Evolutionary conservation across 2,329 filamentous ascomycete genomes (phyloP).

Genomic region (Trichoderma lentiforme): DNA sequence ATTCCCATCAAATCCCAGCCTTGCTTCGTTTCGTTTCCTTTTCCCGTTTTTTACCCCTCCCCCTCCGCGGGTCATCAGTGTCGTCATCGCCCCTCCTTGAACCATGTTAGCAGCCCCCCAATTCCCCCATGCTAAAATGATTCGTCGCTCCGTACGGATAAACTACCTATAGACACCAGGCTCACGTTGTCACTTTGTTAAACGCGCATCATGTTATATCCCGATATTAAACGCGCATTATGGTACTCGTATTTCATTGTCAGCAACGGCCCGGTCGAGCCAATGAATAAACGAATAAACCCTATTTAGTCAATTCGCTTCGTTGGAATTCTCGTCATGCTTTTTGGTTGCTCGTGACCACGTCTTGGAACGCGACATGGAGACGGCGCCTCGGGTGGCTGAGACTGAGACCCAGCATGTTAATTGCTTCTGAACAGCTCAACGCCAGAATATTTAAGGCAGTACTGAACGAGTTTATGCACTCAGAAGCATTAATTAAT

Average conservation of each 20-base stretch:
- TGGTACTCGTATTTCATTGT: neutral
- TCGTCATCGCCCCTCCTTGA: conserved; percentile 16
- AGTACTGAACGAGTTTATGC: neutral
- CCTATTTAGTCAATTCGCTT: neutral
- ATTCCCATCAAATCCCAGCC: neutral
- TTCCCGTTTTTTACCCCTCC: neutral
- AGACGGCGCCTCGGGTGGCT: neutral
- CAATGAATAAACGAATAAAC: neutral
- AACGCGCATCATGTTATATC: neutral
- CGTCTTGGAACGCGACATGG: neutral
- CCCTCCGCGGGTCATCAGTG: conserved; percentile 7
- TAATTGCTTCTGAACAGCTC: neutral
- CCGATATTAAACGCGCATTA: neutral
- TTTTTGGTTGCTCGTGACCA: neutral
- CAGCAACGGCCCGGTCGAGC: neutral
- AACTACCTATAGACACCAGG: neutral
- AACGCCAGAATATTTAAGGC: neutral
- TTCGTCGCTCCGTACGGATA: neutral
- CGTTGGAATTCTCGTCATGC: conserved; percentile 2
- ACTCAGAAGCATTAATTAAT: neutral
- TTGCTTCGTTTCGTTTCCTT: neutral
- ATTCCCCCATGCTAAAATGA: neutral
- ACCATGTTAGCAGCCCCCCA: neutral
- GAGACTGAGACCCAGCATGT: neutral
- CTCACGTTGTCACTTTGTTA: neutral